Percentiles rank a stretch among this genome's conserved stretches.
phyloP scores from a whole-genome alignment of 257 asterid genomes.

The Solanum sitiens region DNA sequence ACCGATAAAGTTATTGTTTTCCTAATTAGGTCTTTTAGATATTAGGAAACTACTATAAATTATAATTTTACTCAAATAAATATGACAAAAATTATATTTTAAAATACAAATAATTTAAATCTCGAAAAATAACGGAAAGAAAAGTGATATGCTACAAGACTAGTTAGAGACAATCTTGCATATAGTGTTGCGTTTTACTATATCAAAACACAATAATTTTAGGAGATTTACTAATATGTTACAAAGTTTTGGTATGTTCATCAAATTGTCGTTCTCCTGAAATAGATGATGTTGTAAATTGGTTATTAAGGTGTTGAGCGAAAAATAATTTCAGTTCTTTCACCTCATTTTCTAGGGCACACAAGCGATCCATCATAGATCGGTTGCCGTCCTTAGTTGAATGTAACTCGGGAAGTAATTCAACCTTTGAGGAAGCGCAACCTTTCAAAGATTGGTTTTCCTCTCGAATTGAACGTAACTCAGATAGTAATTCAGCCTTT shows the following conservation, averaged over 20 bases:
- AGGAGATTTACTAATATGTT: not conserved
- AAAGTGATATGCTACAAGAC: not conserved
- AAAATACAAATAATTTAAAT: no score
- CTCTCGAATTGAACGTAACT: not conserved
- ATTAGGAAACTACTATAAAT: no score
- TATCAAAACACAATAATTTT: not conserved
- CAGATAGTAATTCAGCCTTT: not conserved
- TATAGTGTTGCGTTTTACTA: not conserved
- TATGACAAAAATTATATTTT: no score
- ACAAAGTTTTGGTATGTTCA: not conserved
- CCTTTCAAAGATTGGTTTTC: not conserved
- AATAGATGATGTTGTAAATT: not conserved
- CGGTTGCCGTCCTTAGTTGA: not conserved
- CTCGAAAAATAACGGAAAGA: not conserved
- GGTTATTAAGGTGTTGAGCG: not conserved
- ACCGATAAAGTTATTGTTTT: no score
- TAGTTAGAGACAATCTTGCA: not conserved
- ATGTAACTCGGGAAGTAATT: not conserved
- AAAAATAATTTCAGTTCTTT: not conserved
- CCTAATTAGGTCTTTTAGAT: no score
- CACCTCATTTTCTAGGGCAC: not conserved
- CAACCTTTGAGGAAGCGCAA: not conserved
- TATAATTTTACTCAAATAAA: no score
- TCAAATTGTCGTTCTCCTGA: not conserved
- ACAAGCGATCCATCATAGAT: not conserved